Percentiles rank a stretch among this genome's conserved stretches.
These are phyloP conservation scores for Eutrema heterophyllum DNA, from an alignment of 345 rosid species.

Conservation along the genomic window DNA sequence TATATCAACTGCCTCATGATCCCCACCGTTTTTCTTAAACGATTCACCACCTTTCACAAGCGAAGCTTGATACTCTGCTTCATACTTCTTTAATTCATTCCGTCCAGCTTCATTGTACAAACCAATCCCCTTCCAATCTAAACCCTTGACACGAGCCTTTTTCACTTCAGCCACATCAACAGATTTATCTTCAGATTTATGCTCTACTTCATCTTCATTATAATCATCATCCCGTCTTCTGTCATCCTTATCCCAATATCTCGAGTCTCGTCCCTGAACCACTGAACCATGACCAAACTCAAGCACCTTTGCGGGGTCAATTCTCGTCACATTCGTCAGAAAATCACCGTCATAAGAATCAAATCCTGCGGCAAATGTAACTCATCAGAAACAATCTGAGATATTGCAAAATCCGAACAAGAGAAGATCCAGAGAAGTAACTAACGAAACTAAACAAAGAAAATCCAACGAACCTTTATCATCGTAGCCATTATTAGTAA, in stretches of 20 bases:
- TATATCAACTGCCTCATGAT: conserved; percentile 34
- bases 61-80: conserved; percentile 80
- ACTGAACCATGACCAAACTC: conserved; percentile 71
- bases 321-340: conserved; percentile 77
- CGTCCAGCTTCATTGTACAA: conserved; percentile 89
- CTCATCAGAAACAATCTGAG: not conserved
- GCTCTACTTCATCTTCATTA: conserved; percentile 53
- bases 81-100: conserved; percentile 69
- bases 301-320: conserved; percentile 46
- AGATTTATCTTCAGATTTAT: conserved; percentile 36
- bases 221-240: conserved; percentile 92
- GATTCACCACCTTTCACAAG: conserved; percentile 38
- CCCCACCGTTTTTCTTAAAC: conserved; percentile 24
- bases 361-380: not conserved
- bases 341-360: conserved; percentile 53
- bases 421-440: not conserved
- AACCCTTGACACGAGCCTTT: conserved; percentile 20
- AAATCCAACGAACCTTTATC: conserved; percentile 37
- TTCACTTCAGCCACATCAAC: conserved; percentile 27
- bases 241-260: conserved; percentile 94
- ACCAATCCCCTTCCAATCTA: conserved; percentile 46
- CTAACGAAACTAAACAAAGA: not conserved
- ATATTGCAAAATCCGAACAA: not conserved
- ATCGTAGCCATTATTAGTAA: conserved; percentile 17
- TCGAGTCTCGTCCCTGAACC: conserved; percentile 74